Base-by-base conservation (phyloP, 2,329 filamentous ascomycete species). In the Neonectria magnoliae region DNA sequence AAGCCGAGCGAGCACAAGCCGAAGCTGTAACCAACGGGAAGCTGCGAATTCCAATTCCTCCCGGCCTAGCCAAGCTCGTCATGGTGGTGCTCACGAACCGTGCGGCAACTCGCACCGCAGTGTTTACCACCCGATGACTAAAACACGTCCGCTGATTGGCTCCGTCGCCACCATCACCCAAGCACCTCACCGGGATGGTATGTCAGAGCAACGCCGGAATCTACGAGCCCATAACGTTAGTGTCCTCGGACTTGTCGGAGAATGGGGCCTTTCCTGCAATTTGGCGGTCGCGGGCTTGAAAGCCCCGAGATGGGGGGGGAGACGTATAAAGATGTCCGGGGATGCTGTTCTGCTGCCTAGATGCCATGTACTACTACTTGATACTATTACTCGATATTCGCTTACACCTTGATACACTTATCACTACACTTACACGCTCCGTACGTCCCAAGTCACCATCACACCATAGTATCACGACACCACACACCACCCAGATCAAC, bases 91-190 rank as follows among this genome's bases (percentile, higher is more conserved):
- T 8, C 9, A 16, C 27, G 10, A 38, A 16, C 53, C 53, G 27
- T 44, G 53, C 41, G 22, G 22, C 25, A 14, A 45, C 48, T 57
- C 41, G 45, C 62, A 38, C 29, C 36, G 55, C 53, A 50, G 31
- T 20, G 14, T 42, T 57, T 75, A 76, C 73, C 42, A 65, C n/a
- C 54, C 4, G 75, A 68, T 79, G 75, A 78, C 76, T 76, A 79
- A 79, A 77, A 58, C 61, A 66, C 57, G 59, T 31, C 5, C 27
- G 50, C 59, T 75, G 70, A 79, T 79, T 79, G 77, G 77, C 31
- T 44, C 16, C 14, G 25, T 78, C 76, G 77, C 33, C 45, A 18
- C 14, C 33, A 10, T 22, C 38, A 18, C 13, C 14, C 29, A 38
- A 53, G 25, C 44, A 44, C 25, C 48, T 42, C 62, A 44, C 57